These are phyloP conservation scores for Forsythia viridissima DNA, from an alignment of 257 asterid genomes.

Conservation along the genomic window DNA sequence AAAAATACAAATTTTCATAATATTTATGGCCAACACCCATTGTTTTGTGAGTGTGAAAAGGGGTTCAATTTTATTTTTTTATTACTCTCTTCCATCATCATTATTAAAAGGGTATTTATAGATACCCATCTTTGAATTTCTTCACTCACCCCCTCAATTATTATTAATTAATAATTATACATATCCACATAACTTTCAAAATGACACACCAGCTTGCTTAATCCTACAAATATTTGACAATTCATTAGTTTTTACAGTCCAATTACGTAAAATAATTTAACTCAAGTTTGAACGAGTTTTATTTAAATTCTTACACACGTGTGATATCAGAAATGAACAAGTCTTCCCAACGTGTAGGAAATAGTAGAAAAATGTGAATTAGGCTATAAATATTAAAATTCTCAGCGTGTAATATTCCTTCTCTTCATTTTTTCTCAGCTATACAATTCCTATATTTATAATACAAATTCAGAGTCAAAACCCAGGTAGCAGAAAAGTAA, in stretches of 20 bases:
- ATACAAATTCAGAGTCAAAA: neutral
- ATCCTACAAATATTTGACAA: neutral
- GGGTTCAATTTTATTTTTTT: too few relatives aligned
- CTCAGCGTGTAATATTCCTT: neutral
- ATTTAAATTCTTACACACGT: neutral
- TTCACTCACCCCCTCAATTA: neutral
- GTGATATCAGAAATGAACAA: neutral
- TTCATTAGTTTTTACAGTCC: neutral
- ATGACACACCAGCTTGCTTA: neutral
- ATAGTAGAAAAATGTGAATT: neutral
- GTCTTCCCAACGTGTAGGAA: neutral
- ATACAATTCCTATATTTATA: too few relatives aligned
- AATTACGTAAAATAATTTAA: neutral
- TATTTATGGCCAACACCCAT: too few relatives aligned
- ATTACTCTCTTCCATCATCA: too few relatives aligned
- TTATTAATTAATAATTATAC: neutral
- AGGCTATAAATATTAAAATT: constrained; percentile 18
- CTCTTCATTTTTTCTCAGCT: neutral
- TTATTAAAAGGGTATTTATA: neutral
- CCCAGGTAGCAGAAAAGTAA: neutral
- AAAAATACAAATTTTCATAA: too few relatives aligned
- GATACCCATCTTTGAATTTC: neutral
- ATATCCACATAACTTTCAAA: neutral
- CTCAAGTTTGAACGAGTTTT: too few relatives aligned
- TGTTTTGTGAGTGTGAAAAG: too few relatives aligned